Evolutionary conservation across 1,284 basidiomycete species (phyloP), one percentile per base, ranked within the genome.

Genomic region (Ustilago xerochloae): DNA sequence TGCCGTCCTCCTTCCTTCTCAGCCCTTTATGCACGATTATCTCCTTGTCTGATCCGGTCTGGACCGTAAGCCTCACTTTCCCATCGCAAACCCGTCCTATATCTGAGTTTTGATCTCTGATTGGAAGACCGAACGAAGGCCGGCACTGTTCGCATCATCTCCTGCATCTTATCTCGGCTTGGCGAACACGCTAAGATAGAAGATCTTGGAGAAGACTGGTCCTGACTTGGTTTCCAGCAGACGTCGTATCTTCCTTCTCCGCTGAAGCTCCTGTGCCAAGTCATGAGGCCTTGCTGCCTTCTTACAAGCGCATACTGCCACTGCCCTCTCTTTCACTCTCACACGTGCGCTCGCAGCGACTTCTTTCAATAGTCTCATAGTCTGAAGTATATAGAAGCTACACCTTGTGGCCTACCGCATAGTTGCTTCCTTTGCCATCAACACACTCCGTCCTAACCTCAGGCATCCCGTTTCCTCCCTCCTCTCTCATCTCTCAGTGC

Each of bases 161-260:
- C 46, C 35, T 35, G 22, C 12, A 51, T 51, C 49, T 51, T 51
- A 51, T 51, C 49, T 51, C 20, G 35, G 7, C 35, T 51, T 51
- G 49, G 49, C 33, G 9, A 22, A 16, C 6, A 28, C n/a, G 15
- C 45, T 29, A 32, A 47, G 45, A 47, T 47, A 47, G 45, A 47
- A 47, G 45, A 32, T 32, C n/a, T 12, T 29, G 45, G 6, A 47
- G 24, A n/a, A 47, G 45, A n/a, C 45, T 47, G 10, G 7, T n/a
- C n/a, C n/a, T n/a, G n/a, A n/a, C n/a, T n/a, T n/a, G n/a, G n/a
- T n/a, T n/a, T n/a, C n/a, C n/a, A n/a, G n/a, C n/a, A n/a, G n/a
- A n/a, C n/a, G n/a, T n/a, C n/a, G n/a, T 24, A 16, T 29, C 28
- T 7, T n/a, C 48, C 26, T 50, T 32, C 32, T 50, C 18, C 9